Conservation (phyloP, 352 stramenopile species). For the Phytophthora europaea region DNA sequence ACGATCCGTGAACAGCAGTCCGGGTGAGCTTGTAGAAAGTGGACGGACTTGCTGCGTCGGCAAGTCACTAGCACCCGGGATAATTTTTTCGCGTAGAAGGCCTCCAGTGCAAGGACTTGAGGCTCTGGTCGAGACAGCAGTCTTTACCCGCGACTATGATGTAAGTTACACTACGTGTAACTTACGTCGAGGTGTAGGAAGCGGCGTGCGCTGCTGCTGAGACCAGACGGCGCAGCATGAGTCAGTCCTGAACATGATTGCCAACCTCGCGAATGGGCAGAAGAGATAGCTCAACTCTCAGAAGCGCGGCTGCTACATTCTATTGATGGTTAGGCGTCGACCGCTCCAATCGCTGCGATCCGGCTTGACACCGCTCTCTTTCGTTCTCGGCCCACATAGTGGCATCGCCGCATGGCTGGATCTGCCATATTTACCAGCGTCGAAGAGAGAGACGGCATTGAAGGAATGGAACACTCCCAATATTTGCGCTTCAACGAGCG, state of each 20-base stretch:
- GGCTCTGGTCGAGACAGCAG: not conserved
- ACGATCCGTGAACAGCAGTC: not conserved
- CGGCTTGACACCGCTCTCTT: not conserved
- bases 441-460: conserved; percentile 3
- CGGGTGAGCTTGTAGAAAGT: not conserved
- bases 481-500: conserved; percentile 19
- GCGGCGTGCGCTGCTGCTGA: not conserved
- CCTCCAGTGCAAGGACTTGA: not conserved
- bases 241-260: not conserved
- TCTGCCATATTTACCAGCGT: conserved; percentile 2
- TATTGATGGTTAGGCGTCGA: not conserved
- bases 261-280: not conserved
- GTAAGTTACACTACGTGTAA: too few relatives aligned
- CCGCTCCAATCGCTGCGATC: not conserved
- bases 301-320: too few relatives aligned
- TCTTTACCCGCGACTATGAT: not conserved
- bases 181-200: not conserved
- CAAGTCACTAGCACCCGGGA: not conserved
- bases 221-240: not conserved
- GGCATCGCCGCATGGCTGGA: not conserved
- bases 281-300: not conserved
- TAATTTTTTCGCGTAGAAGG: not conserved
- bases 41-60: too few relatives aligned
- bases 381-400: not conserved
- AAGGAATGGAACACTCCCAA: not conserved